A percentile compares a stretch with the other conserved stretches of the same genome.
Evolutionary conservation across 139 green algal genomes (phyloP).

Genomic region (Haematococcus lacustris): DNA sequence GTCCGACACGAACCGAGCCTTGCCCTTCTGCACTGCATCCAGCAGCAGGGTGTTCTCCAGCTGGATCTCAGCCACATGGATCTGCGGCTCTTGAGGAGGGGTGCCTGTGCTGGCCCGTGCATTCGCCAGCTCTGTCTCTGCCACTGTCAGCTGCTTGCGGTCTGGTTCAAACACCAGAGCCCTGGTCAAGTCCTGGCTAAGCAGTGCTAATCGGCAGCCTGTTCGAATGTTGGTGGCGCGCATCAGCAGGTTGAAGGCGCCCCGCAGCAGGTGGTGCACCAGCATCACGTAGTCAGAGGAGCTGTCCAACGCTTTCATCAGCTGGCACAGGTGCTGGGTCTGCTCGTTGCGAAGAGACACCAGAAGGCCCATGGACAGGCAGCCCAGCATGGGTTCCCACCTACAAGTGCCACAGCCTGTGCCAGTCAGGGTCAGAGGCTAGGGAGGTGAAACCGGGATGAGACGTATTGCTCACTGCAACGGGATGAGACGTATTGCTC

Average conservation of each 20-base stretch:
- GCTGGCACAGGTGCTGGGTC: conserved; percentile 39
- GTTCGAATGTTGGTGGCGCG: conserved; percentile 52
- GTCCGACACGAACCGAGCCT: conserved; percentile 54
- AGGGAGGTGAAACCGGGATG: no score
- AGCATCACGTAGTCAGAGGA: conserved; percentile 44
- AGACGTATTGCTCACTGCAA: no score
- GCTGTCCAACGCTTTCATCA: conserved; percentile 42
- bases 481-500: no score
- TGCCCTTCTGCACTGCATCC: conserved; percentile 53
- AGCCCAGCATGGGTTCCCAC: conserved; percentile 59
- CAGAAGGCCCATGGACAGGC: conserved; percentile 47
- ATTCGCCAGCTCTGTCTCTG: neutral
- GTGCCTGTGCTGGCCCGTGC: neutral
- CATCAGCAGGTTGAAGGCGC: conserved; percentile 47
- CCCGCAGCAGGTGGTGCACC: conserved; percentile 37
- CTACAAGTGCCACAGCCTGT: no score
- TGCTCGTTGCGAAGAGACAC: conserved; percentile 49
- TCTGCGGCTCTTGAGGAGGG: conserved; percentile 23
- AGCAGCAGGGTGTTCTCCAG: conserved; percentile 57
- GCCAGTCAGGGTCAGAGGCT: no score
- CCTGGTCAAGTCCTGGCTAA: conserved; percentile 33
- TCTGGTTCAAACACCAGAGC: conserved; percentile 53
- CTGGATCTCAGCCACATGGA: conserved; percentile 50
- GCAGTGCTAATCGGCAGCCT: conserved; percentile 44
- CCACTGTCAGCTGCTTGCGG: neutral